Percentiles rank a stretch among this genome's conserved stretches.
Evolutionary conservation across 2,329 filamentous ascomycete species (phyloP).

Genomic region (Neurospora crassa): DNA sequence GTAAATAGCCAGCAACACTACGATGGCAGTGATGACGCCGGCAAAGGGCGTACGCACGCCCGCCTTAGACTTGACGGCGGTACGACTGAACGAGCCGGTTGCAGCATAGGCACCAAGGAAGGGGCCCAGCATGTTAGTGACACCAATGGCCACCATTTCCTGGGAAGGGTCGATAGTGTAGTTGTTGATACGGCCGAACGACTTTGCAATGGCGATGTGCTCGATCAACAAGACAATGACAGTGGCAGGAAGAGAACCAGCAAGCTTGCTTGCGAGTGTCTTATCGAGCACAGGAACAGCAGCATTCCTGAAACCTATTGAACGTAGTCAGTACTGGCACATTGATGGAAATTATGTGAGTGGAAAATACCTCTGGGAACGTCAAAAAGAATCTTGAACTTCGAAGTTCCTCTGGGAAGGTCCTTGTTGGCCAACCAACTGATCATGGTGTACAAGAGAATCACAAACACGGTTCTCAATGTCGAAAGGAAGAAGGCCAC

Average conservation of each 20-base stretch:
- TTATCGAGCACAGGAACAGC: constrained; percentile 60
- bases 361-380: constrained; percentile 61
- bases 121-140: constrained; percentile 81
- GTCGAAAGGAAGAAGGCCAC: constrained; percentile 86
- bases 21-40: constrained; percentile 74
- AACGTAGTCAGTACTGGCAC: neutral
- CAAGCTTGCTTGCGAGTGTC: constrained; percentile 58
- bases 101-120: constrained; percentile 89
- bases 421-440: constrained; percentile 76
- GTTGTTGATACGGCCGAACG: constrained; percentile 91
- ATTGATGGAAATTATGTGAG: neutral
- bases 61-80: constrained; percentile 94
- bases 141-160: constrained; percentile 88
- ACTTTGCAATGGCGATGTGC: constrained; percentile 95
- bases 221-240: constrained; percentile 95
- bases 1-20: constrained; percentile 87
- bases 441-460: constrained; percentile 84
- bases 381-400: constrained; percentile 63
- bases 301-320: constrained; percentile 67
- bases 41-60: constrained; percentile 87
- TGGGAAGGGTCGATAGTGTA: constrained; percentile 94
- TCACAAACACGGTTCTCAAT: constrained; percentile 81
- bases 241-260: constrained; percentile 65
- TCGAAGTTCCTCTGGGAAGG: constrained; percentile 44
- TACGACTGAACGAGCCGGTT: constrained; percentile 92